Base-by-base conservation (phyloP, 2,329 filamentous ascomycete genomes). In the Penicillium sp. region DNA sequence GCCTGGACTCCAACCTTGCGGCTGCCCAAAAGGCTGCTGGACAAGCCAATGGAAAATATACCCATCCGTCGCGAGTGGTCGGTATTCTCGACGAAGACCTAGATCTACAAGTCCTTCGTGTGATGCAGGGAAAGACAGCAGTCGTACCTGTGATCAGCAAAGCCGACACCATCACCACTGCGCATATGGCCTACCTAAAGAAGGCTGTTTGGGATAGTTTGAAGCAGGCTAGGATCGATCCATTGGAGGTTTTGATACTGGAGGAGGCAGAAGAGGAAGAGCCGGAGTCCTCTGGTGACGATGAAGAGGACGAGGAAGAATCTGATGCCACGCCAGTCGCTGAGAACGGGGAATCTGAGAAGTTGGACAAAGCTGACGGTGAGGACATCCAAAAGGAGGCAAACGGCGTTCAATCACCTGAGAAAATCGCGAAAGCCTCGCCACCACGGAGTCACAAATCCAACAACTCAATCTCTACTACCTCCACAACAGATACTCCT, bases 91-190 rank as follows among this genome's bases (percentile, higher is more conserved):
- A 97, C 65, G 88, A 96, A 62, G 89, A 91, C 63, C 82, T 99
- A 9, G 94, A 99, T 68, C 77, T 99, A 23, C 91, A 96, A 68
- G 89, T 97, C 57, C 81, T 99, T 66, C 89, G 89, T 48, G 89
- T 88, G 16, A 82, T 99, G 26, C 87, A 96, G 71, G 89, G 90
- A 65, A 97, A 96, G 80, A 97, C 94, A 0, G 96, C 91, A 0
- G 91, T 97, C 58, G 90, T 99, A 47, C 94, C 94, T 0, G 87
- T 99, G 58, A 93, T 99, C 68, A 89, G 91, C 69, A 99, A 99
- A 76, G 93, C 94, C 40, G 94, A 99, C 71, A 97, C 92, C 14
- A 89, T 97, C 65, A 97, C 94, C n/a, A 87, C 89, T 0, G 88
- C 89, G 53, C 94, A 99, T 74, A 97, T 97, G 94, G 81, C 84